Evolutionary conservation across 257 asterid species (phyloP), one percentile per base, ranked within the genome.

Genomic region (Scutellaria minor): DNA sequence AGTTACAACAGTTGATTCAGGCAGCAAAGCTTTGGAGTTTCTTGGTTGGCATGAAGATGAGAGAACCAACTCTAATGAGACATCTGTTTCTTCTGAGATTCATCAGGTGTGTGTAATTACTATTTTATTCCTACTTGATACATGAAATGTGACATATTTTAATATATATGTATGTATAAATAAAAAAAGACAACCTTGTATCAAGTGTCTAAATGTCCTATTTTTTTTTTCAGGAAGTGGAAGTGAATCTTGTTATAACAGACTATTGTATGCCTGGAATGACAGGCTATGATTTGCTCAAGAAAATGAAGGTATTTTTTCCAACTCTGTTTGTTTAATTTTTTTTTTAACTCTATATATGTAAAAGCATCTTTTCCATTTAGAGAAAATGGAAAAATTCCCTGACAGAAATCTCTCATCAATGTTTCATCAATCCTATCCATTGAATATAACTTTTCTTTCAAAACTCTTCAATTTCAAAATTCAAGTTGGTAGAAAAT

Each of bases 181-280:
- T n/a, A 8, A 51, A 47, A 31, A 31, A 31, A 31, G 37, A 31
- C 37, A 8, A 51, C 48, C n/a, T 3, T 12, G 45, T 44, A 3
- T 51, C 72, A 45, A 2, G 5, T 71, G 62, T 65, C 64, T 77
- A 53, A 69, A 61, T 68, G 20, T 67, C 48, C 60, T 2, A 2
- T 65, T 14, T 6, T 11, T 66, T 51, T 12, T 68, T 61, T 14
- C 84, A 85, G 90, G 86, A 81, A 44, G 72, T 81, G 80, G 88
- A 80, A 62, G 83, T 82, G 24, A 76, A 76, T 69, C 83, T 84
- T 64, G 87, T 86, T 2, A 86, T 86, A 6, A 86, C 91, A 67
- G 91, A 83, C 78, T 86, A 86, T 42, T 86, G 87, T 45, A 85
- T 85, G 88, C 90, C 90, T 62, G 90, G 74, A 45, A 85, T 85